phyloP scores from a whole-genome alignment of 2,329 filamentous ascomycete species.

The Aspergillus hiratsukae region DNA sequence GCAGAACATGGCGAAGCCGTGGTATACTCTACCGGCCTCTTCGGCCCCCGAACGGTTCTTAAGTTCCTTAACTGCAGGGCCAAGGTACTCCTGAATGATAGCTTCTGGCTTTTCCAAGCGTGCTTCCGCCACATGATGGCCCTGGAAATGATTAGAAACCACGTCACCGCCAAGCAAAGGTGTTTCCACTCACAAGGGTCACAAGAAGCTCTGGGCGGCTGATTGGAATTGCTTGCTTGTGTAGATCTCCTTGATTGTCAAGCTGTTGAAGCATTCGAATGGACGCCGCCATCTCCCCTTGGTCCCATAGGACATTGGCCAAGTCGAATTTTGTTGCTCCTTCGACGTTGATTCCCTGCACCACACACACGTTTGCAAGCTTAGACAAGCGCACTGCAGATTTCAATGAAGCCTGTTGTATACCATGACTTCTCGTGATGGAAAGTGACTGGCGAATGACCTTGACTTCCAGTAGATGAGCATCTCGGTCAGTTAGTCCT shows the following conservation, averaged over 20 bases:
- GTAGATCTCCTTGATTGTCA: constrained; percentile 56
- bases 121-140: constrained; percentile 82
- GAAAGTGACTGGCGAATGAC: constrained; percentile 70
- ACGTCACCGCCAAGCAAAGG: neutral
- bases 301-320: constrained; percentile 88
- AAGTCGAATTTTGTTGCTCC: constrained; percentile 75
- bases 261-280: constrained; percentile 83
- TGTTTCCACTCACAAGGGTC: constrained; percentile 56
- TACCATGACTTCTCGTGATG: constrained; percentile 73
- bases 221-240: constrained; percentile 66
- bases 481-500: constrained; percentile 58
- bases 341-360: constrained; percentile 70
- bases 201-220: constrained; percentile 76
- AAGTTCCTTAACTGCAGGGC: constrained; percentile 77
- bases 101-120: constrained; percentile 84
- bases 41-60: constrained; percentile 62
- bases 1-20: constrained; percentile 93
- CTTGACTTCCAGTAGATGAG: constrained; percentile 68
- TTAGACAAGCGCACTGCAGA: constrained; percentile 78
- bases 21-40: constrained; percentile 82
- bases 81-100: constrained; percentile 81
- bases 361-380: constrained; percentile 64
- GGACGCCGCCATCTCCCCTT: constrained; percentile 82
- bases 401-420: constrained; percentile 80
- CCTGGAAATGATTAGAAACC: constrained; percentile 41